phyloP scores from a whole-genome alignment of 176 grass and related monocot genomes.

The Leersia perrieri region DNA sequence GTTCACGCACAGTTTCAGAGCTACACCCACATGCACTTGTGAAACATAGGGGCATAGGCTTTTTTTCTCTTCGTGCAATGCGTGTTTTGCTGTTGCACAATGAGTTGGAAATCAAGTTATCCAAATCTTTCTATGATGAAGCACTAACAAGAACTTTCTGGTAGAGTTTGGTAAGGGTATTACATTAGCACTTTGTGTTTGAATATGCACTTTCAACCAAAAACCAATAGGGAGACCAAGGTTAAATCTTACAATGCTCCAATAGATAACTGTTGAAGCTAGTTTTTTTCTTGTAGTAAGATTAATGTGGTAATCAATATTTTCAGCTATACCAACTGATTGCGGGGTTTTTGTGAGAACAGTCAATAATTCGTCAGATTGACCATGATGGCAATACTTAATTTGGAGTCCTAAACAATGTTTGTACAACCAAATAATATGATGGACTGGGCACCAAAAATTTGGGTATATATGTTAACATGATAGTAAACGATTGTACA shows the following conservation, averaged over 20 bases:
- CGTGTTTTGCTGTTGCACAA: conserved; percentile 21
- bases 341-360: background rate
- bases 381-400: background rate
- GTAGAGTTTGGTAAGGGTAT: background rate
- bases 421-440: background rate
- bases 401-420: background rate
- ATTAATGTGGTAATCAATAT: background rate
- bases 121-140: background rate
- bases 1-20: conserved; percentile 33
- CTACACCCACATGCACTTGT: conserved; percentile 31
- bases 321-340: background rate
- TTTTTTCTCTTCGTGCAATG: conserved; percentile 16
- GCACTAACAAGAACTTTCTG: background rate
- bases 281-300: background rate
- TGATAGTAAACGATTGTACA: background rate
- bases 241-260: background rate
- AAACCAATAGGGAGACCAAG: background rate
- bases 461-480: background rate
- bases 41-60: conserved; percentile 22
- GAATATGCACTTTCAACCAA: background rate
- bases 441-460: background rate
- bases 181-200: background rate
- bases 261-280: background rate
- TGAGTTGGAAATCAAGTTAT: conserved; percentile 11
- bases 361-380: background rate